These are phyloP conservation scores for Hsuehochloa calcarea DNA, from an alignment of 176 grass and related monocot species.

Conservation along the genomic window DNA sequence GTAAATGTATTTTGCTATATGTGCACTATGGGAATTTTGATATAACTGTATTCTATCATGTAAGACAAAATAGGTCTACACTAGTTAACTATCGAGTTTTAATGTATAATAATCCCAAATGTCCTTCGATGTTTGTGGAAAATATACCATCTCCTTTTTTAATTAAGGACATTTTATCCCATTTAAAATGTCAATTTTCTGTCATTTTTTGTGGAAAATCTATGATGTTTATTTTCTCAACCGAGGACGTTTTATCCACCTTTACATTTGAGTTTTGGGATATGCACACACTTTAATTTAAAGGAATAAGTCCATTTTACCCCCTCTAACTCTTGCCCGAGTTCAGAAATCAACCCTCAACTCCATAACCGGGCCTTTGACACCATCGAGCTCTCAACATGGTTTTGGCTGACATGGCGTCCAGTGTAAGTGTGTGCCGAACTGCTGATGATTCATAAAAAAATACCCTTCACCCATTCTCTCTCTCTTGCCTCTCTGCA, in stretches of 20 bases:
- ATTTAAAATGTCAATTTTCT: background rate
- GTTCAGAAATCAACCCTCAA: background rate
- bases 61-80: background rate
- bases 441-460: background rate
- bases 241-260: background rate
- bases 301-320: background rate
- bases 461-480: background rate
- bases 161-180: background rate
- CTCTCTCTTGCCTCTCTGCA: background rate
- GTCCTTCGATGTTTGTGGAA: background rate
- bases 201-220: background rate
- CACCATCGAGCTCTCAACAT: background rate
- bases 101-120: background rate
- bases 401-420: background rate
- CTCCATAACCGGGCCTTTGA: background rate
- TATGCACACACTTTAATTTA: background rate
- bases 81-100: background rate
- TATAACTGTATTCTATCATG: background rate
- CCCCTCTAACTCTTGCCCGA: background rate
- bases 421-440: background rate
- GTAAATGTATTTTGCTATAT: background rate
- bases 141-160: constrained; percentile 2
- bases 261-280: background rate
- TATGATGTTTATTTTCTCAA: constrained; percentile 1
- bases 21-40: background rate